Evolutionary conservation across 768 basidiomycete genomes (phyloP), one percentile per base, ranked within the genome.

Genomic region (Phallus indusiatus): DNA sequence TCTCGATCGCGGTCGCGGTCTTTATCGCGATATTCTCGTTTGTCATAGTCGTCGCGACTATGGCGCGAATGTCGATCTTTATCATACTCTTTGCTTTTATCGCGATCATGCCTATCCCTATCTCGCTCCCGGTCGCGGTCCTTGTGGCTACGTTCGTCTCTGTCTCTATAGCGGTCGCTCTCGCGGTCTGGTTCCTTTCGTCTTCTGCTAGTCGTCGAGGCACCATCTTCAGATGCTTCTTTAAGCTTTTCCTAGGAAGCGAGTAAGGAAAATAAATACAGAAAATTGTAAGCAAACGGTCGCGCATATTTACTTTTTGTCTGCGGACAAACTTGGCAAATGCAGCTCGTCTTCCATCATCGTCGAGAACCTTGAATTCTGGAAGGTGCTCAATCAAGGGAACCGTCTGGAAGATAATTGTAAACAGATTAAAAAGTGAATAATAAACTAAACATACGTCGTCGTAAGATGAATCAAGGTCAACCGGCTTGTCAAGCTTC

Each of bases 261-360:
- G 28, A 48, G 28, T 10, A 35, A 34, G 18, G 21, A 53, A 42
- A 5, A 6, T 53, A 18, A 35, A 7, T 34, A 20, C 24, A 34
- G 46, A 14, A 28, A 58, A 55, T 12, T 48, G 7, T 28, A 28
- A 47, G 17, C 47, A 37, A 8, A 20, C n/a, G 5, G 22, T 20
- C 55, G 7, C 28, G 28, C 28, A 28, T 28, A 33, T 59, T 42
- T 58, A 89, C 92, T 80, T 93, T 96, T 68, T 96, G 93, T 60
- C 95, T 75, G 70, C 88, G 90, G 54, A 94, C 77, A 68, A 85
- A 95, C 72, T 94, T 98, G 17, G 80, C 72, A 69, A 92, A 98
- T 1, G 94, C 94, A 5, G 80, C 77, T 33, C 83, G 82, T 48
- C 92, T 75, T 17, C 82, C 80, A n/a, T 94, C 93, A 52, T 92